Evolutionary conservation across 768 basidiomycete species (phyloP).

Genomic region (Rhizopogon roseolus): DNA sequence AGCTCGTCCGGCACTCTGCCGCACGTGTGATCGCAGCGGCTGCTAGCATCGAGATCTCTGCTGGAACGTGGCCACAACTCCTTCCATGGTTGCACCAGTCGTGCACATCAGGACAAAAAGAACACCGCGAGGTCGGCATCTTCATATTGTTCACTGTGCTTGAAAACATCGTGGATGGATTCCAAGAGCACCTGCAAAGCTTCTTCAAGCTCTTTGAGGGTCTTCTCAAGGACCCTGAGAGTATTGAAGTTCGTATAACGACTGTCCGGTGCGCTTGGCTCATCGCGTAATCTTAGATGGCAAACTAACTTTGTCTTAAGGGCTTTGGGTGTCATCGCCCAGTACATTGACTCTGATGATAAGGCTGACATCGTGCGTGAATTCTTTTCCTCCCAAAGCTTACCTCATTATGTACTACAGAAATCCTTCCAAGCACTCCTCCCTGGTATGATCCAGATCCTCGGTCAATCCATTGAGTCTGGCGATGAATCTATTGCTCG

Average conservation of each 20-base stretch:
- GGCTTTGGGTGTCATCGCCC: slow-evolving; percentile 87
- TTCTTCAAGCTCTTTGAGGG: slow-evolving; percentile 78
- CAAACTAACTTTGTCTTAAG: slow-evolving; percentile 29
- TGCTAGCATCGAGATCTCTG: slow-evolving; percentile 80
- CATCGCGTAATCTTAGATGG: background rate
- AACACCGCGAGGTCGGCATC: slow-evolving; percentile 88
- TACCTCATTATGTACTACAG: slow-evolving; percentile 30
- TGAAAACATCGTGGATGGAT: slow-evolving; percentile 87
- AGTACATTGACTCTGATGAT: slow-evolving; percentile 86
- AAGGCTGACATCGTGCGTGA: slow-evolving; percentile 76
- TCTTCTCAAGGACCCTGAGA: slow-evolving; percentile 78
- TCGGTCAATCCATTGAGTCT: slow-evolving; percentile 75
- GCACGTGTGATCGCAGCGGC: slow-evolving; percentile 92
- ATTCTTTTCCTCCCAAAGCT: slow-evolving; percentile 1
- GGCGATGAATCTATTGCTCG: slow-evolving; percentile 80
- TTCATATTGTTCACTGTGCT: slow-evolving; percentile 89
- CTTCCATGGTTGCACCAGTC: slow-evolving; percentile 84
- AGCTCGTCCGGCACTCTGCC: slow-evolving; percentile 87
- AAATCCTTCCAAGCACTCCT: slow-evolving; percentile 85
- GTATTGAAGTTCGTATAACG: slow-evolving; percentile 84
- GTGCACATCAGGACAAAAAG: slow-evolving; percentile 58
- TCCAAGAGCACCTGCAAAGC: slow-evolving; percentile 66
- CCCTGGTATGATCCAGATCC: slow-evolving; percentile 83
- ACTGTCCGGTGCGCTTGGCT: slow-evolving; percentile 60
- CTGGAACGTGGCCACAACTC: slow-evolving; percentile 79